These are phyloP conservation scores for Teunomyces lycoperdinae DNA, from an alignment of 805 yeast genomes.

Conservation along the genomic window DNA sequence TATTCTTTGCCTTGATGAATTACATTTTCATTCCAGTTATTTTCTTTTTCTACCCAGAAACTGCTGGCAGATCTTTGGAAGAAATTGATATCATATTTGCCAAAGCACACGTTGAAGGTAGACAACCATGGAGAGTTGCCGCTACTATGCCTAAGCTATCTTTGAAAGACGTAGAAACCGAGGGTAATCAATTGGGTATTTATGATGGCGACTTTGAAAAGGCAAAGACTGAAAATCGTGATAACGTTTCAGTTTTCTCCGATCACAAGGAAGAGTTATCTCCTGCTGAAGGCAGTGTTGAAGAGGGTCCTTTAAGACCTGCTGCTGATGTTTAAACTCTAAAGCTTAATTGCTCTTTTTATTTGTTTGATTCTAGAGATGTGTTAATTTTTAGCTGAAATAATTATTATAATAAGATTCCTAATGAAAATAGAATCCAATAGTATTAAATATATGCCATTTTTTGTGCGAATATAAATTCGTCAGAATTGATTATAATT, in stretches of 20 bases:
- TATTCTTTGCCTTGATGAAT: constrained; percentile 27
- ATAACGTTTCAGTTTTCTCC: constrained; percentile 21
- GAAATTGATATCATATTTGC: constrained; percentile 60
- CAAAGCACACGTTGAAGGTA: constrained; percentile 55
- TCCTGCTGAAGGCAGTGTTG: constrained; percentile 4
- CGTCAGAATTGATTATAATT: too few relatives aligned
- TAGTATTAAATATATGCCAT: too few relatives aligned
- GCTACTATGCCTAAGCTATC: constrained; percentile 57
- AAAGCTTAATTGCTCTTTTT: background rate
- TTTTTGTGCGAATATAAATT: too few relatives aligned
- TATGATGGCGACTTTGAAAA: constrained; percentile 42
- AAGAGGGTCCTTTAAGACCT: constrained; percentile 6
- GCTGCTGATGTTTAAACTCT: background rate
- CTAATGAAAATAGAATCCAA: too few relatives aligned
- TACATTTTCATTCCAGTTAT: constrained; percentile 50
- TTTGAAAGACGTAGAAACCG: constrained; percentile 56
- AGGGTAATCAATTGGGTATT: constrained; percentile 57
- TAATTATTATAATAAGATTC: too few relatives aligned
- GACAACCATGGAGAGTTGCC: constrained; percentile 63
- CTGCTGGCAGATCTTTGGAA: constrained; percentile 44
- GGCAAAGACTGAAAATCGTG: constrained; percentile 33
- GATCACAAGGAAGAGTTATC: constrained; percentile 4
- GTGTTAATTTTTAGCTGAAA: too few relatives aligned
- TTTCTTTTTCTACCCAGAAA: constrained; percentile 47
- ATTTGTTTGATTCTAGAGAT: too few relatives aligned